Base-by-base conservation (phyloP, 345 rosid species). In the Ceriops tagal region DNA sequence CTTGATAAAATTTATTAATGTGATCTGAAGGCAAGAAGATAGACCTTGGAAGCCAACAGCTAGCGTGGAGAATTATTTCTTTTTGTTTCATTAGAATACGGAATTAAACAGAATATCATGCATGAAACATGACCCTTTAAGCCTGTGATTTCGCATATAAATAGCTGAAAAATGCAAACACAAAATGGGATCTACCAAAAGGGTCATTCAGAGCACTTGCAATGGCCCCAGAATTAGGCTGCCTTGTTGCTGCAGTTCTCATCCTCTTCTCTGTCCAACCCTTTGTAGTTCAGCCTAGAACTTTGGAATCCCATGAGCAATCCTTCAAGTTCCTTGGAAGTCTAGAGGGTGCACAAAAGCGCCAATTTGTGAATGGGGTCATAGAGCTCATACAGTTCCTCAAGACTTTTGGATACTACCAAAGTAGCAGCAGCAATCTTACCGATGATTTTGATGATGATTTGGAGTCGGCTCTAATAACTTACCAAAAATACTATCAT, bases 401-500 rank as follows among this genome's bases (percentile, higher is more conserved):
- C 39, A 3, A 5, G 8, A 64, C 8, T 18, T 64, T 56, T 21
- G 60, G 60, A 56, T 56, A 56, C 60, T 43, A 43, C 49, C 18
- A 43, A 43, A 13, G 18, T 13, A 13, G 49, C 49, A 43, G 18
- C 49, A 43, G 49, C 49, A 43, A 11, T 13, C 49, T 43, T 43
- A 43, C 47, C 47, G 3, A 71, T 11, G 53, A 2, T 47, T 74
- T 76, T 3, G 66, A 74, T 27, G 65, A 68, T 24, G 49, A 32
- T 18, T 65, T 77, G 28, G 62, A 80, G 62, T 11, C 58, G 3
- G 80, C 76, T 1, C 28, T 77, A 11, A 56, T 51, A 55, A 28
- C 6, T 0, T 77, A 68, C 72, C 81, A 62, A 63, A 28, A 53
- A 1, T 61, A 58, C 19, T 46, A 51, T 65, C 15, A 37, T 43